Evolutionary conservation across 805 yeast genomes (phyloP).

Genomic region (Lachancea quebecensis): DNA sequence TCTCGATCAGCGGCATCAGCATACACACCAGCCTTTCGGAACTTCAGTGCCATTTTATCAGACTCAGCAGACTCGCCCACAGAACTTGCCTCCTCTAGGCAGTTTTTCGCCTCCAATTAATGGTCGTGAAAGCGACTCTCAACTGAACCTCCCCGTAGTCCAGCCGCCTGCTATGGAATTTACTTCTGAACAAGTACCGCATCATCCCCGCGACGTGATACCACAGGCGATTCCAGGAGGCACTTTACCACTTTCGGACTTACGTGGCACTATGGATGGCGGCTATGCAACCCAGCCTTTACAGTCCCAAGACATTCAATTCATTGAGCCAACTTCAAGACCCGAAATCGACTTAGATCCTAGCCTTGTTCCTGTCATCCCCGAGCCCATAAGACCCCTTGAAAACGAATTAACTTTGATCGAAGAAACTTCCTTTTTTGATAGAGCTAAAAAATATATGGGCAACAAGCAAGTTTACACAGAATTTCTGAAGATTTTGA

Average conservation of each 20-base stretch:
- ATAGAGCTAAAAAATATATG: slow-evolving; percentile 80
- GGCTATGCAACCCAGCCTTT: slow-evolving; percentile 21
- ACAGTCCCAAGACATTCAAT: slow-evolving; percentile 6
- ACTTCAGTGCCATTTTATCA: slow-evolving; percentile 2
- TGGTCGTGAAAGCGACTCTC: slow-evolving; percentile 20
- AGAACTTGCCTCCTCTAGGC: slow-evolving; percentile 33
- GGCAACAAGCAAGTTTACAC: slow-evolving; percentile 85
- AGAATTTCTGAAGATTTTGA: slow-evolving; percentile 84
- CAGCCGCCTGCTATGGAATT: slow-evolving; percentile 17
- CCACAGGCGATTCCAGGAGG: slow-evolving; percentile 21
- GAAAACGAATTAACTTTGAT: slow-evolving; percentile 53
- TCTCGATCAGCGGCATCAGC: slow-evolving; percentile 7
- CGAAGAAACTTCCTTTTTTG: slow-evolving; percentile 87
- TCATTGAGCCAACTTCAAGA: slow-evolving; percentile 23
- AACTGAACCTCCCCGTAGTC: slow-evolving; percentile 25
- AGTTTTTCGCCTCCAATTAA: slow-evolving; percentile 34
- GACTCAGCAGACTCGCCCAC: slow-evolving; percentile 12
- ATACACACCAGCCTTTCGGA: slow-evolving; percentile 4
- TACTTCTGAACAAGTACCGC: slow-evolving; percentile 42
- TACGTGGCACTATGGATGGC: slow-evolving; percentile 28
- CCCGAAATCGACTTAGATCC: slow-evolving; percentile 45
- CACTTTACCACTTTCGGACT: slow-evolving; percentile 32
- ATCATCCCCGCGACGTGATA: slow-evolving; percentile 8
- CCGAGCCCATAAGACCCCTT: slow-evolving; percentile 67
- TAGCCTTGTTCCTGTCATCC: slow-evolving; percentile 74